Base-by-base conservation (phyloP, 352 stramenopile genomes). In the Bremia lactucae region DNA sequence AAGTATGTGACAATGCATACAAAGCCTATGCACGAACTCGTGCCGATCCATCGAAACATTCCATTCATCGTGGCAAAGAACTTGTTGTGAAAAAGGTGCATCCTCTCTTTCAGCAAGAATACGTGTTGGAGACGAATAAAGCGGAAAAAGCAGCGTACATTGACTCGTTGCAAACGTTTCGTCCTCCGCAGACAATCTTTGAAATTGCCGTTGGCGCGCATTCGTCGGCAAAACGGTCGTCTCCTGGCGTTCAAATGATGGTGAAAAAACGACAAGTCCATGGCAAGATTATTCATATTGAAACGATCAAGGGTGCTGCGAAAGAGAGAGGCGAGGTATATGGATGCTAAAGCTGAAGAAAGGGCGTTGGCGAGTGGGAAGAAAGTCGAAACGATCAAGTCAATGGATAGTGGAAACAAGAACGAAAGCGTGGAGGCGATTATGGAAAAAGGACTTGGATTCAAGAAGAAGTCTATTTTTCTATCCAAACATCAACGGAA, bases 1-100 rank as follows among this genome's bases (percentile, higher is more conserved):
- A 94, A 48, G 88, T 98, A 4, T 97, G 88, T 44, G 83, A 80
- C 6, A 99, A 99, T 59, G 85, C 94, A 11, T 97, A 97, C 85
- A 98, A 98, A 57, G 91, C 98, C 76, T 99, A 98, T 65, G 67
- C 88, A 36, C 75, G 94, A 41, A 98, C 89, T 31, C 79, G 96
- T 21, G 85, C 94, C 6, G 94, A 98, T 54, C 86, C 96, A 22
- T 96, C 84, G n/a, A 96, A 87, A 57, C 69, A 92, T 37, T 97
- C 89, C 25, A 96, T 98, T 46, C 86, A 87, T 53, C 84, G 93
- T 41, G 82, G 90, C 3, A 98, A 98, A 73, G 84, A 89, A 23
- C 65, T 98, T 36, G 73, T 65, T 8, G 49, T 75, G 29, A 96
- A 96, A 49, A 90, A 91, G 35, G 57, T 96, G 4, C 92, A 98